Percentiles rank a stretch among this genome's conserved stretches.
phyloP scores from a whole-genome alignment of 345 rosid species.

The Pelargonium nanum region DNA sequence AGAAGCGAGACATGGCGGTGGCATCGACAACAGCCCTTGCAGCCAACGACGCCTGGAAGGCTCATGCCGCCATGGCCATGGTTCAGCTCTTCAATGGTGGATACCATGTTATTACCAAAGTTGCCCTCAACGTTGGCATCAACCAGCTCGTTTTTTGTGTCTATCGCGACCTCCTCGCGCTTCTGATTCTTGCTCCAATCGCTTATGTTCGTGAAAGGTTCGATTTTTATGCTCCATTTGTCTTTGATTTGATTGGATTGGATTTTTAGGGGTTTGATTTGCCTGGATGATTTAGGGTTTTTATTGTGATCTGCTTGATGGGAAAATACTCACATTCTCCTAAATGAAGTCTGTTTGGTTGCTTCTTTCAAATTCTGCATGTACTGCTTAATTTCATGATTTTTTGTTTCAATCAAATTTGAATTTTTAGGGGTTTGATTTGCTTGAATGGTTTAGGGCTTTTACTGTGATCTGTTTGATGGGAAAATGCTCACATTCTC shows the following conservation, averaged over 20 bases:
- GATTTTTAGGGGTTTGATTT: background rate
- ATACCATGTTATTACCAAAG: slow-evolving; percentile 90
- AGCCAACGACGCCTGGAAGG: slow-evolving; percentile 50
- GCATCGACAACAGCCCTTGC: too few relatives aligned
- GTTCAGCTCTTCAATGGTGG: slow-evolving; percentile 86
- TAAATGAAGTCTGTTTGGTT: too few relatives aligned
- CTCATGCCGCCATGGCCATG: slow-evolving; percentile 76
- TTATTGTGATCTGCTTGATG: too few relatives aligned
- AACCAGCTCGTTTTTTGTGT: slow-evolving; percentile 96
- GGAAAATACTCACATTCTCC: background rate
- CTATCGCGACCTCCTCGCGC: slow-evolving; percentile 84
- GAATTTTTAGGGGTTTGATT: background rate
- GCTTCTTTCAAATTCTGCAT: too few relatives aligned
- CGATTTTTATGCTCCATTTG: slow-evolving; percentile 1
- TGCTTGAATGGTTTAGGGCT: background rate
- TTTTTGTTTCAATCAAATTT: too few relatives aligned
- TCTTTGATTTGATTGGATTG: background rate
- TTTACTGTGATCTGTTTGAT: too few relatives aligned
- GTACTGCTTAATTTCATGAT: too few relatives aligned
- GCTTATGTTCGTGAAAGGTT: slow-evolving; percentile 88
- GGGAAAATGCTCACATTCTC: background rate
- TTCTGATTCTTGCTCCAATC: slow-evolving; percentile 71
- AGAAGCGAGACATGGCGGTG: background rate
- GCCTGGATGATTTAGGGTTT: background rate
- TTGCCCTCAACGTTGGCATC: slow-evolving; percentile 89